These are phyloP conservation scores for Rhizopogon sp. DNA, from an alignment of 768 basidiomycete species.

Conservation along the genomic window DNA sequence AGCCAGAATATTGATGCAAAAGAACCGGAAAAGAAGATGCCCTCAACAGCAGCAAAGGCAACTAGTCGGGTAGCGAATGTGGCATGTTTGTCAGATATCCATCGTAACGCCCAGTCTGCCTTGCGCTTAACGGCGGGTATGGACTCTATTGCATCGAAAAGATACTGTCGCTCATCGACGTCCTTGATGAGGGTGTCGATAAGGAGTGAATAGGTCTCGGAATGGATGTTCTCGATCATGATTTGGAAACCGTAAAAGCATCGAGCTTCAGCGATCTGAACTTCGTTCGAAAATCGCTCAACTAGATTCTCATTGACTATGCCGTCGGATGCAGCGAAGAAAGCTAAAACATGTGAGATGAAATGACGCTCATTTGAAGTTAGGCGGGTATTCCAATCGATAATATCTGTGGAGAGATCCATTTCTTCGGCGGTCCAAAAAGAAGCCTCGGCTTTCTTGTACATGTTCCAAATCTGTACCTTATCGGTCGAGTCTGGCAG, in stretches of 20 bases:
- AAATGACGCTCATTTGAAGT: conserved; percentile 84
- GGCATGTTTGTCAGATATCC: conserved; percentile 80
- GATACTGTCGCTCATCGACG: conserved; percentile 60
- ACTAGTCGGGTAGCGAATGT: conserved; percentile 87
- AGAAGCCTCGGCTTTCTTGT: conserved; percentile 91
- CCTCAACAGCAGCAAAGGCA: conserved; percentile 94
- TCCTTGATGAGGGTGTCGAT: conserved; percentile 96
- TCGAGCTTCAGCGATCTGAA: conserved; percentile 87
- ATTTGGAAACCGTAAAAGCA: conserved; percentile 98
- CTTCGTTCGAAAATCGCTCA: conserved; percentile 90
- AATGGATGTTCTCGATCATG: conserved; percentile 99
- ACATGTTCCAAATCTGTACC: conserved; percentile 86
- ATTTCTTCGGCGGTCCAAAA: conserved; percentile 96
- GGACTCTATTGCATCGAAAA: conserved; percentile 92
- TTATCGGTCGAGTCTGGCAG: not conserved
- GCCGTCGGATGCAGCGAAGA: conserved; percentile 94
- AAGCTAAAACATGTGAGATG: conserved; percentile 89
- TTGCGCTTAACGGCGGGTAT: conserved; percentile 91
- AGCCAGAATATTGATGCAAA: conserved; percentile 96
- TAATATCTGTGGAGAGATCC: conserved; percentile 79
- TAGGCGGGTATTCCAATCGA: conserved; percentile 81
- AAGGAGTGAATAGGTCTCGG: conserved; percentile 93
- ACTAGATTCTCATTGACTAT: conserved; percentile 96
- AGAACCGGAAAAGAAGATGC: conserved; percentile 93
- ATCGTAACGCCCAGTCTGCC: conserved; percentile 90